Evolutionary conservation across 805 yeast species (phyloP), one percentile per base, ranked within the genome.

Genomic region (Hagleromyces aurorensis): DNA sequence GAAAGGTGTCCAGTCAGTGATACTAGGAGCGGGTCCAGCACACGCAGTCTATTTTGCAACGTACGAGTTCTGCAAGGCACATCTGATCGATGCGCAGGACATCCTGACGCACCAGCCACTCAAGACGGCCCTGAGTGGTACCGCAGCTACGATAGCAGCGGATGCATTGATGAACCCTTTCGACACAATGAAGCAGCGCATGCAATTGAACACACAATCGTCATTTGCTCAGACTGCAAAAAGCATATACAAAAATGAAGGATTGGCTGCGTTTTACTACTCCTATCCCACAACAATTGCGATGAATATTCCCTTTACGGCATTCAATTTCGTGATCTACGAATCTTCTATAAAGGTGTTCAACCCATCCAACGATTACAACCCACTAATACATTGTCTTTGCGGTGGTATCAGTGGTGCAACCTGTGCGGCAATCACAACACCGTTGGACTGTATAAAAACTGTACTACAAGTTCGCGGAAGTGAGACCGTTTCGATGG

Each of bases 1-100:
- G 94, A 69, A 94, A 50, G 98, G 98, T 32, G 83, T 89, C 11
- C 77, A 85, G 14, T 81, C 95, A 1, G 94, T 91, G 36, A 77
- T 86, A 3, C 52, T 89, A 38, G 98, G 98, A 21, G 96, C 98
- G n/a, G 98, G 98, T 5, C 98, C 98, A 3, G 96, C 97, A 3
- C 98, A 89, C 61, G 97, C 97, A 3, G 80, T 91, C 5, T 89
- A 91, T 59, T 89, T 86, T 55, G 77, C 87, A n/a, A 93, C 91
- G 4, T 91, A 86, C 57, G 98, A 89, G 59, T 68, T 75, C 29
- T 69, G 86, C 20, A 70, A 62, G 40, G 47, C 57, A 26, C 41
- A 45, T 5, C 33, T 64, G 15, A 61, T 63, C 24, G 46, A 49
- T 22, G 55, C 57, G 11, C 47, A 55, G 15, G 57, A 58, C 23